Conservation (phyloP, 225 moss, liverwort and hornwort genomes). For the Asterella californica region DNA sequence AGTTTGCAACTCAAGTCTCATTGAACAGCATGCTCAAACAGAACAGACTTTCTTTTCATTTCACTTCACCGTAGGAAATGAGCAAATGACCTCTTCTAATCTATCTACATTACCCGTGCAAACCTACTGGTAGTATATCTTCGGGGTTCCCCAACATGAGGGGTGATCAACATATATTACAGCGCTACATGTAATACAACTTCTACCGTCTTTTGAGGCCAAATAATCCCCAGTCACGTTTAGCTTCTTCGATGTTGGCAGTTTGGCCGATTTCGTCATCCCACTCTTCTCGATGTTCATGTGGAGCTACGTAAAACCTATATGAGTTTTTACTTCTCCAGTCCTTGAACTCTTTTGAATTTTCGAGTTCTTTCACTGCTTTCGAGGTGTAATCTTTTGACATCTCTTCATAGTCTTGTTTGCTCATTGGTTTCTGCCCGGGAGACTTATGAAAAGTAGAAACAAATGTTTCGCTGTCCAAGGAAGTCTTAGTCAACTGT, state of each 20-base stretch:
- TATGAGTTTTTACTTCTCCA: conserved; percentile 28
- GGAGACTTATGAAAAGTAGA: conserved; percentile 42
- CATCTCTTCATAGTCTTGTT: conserved; percentile 34
- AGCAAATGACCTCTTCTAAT: neutral
- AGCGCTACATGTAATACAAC: neutral
- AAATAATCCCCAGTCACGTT: conserved; percentile 21
- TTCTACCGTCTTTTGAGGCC: conserved; percentile 11
- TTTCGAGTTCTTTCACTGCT: conserved; percentile 33
- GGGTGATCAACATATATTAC: conserved; percentile 28
- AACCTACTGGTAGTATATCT: conserved; percentile 11
- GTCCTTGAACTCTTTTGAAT: conserved; percentile 24
- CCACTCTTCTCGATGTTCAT: conserved; percentile 28
- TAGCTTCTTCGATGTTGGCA: conserved; percentile 29
- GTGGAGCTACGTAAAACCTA: conserved; percentile 30
- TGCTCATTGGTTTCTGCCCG: conserved; percentile 29
- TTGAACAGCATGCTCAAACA: too few relatives aligned
- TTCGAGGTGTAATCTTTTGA: conserved; percentile 19
- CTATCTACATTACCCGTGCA: conserved; percentile 10
- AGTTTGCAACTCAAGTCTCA: neutral
- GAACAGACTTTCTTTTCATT: too few relatives aligned
- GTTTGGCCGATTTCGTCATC: conserved; percentile 35
- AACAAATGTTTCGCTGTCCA: conserved; percentile 18
- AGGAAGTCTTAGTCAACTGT: neutral
- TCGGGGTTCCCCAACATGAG: conserved; percentile 14
- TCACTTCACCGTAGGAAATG: neutral